Evolutionary conservation across 2,329 filamentous ascomycete genomes (phyloP), one percentile per base, ranked within the genome.

Genomic region (Aureobasidium sp.): DNA sequence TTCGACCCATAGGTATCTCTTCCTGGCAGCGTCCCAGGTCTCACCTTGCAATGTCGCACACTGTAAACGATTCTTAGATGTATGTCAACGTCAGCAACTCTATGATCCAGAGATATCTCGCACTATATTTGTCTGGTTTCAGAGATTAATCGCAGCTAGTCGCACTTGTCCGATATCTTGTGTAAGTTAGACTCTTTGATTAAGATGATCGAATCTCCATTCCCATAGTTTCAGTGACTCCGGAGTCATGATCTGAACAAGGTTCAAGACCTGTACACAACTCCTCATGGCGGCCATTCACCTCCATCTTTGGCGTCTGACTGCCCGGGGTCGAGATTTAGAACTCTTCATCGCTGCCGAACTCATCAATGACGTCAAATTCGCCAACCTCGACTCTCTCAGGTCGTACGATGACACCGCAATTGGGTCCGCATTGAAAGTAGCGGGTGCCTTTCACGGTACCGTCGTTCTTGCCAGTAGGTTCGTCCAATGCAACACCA

Each of bases 401-500:
- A 4, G 89, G 85, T 64, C 88, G 80, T 31, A 92, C 88, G 74
- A 94, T 90, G 21, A 90, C 86, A 35, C 89, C 89, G 67, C 83
- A 84, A 71, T 90, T 92, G 62, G 84, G 75, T 64, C 77, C 71
- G 58, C 84, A 85, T 54, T 82, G 78, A 80, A 90, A 94, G 74
- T 92, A 93, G 65, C 84, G 79, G 65, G 80, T 81, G 43, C 77
- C 78, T 61, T 74, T 74, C 65, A 91, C 83, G 67, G 84, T 86
- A 62, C 90, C 89, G 71, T 93, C 88, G 69, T 93, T 94, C 78
- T 89, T 90, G 60, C 88, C 89, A 45, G 87, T 86, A 1, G 89
- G 88, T 74, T 93, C 89, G 70, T 93, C 89, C 57, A 92, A 80
- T 25, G 71, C 71, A 57, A 94, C 77, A 42, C 88, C 89, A 21